Base-by-base conservation (phyloP, 352 stramenopile genomes). In the Phytophthora foliorum region DNA sequence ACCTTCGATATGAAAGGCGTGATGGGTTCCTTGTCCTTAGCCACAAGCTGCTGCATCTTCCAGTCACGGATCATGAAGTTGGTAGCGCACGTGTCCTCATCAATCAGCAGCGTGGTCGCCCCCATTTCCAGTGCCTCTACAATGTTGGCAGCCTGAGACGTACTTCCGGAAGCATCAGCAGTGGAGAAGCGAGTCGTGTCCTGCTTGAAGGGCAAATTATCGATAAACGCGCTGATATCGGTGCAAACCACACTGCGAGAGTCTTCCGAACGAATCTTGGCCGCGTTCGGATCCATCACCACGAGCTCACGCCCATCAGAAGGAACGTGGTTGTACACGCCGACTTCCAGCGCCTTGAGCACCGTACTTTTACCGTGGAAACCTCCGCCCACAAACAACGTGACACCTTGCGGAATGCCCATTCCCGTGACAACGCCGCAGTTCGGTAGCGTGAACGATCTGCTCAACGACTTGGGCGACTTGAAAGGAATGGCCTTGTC, bases 41-140 rank as follows among this genome's bases (percentile, higher is more conserved):
- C 80, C 2, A 99, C 97, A 6, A 99, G 82, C 63, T 97, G 84
- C 81, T 98, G 95, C 97, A 99, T 99, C 75, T 98, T 98, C 71
- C 92, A 89, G 76, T 99, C 97, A 24, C 97, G 88, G 53, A 98
- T 98, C 97, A 99, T 99, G 61, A 99, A 99, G 72, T 99, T 99
- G 22, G 96, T 99, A 4, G 97, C 97, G 64, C 91, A 98, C 2
- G 98, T 98, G 79, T 99, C 97, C 75, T 99, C 97, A 67, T 99
- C 97, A 36, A 99, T 93, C 6, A 99, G 77, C 29, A 99, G 74
- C 36, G 90, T 97, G 19, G 94, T 94, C 2, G 95, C 88, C 48
- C 96, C 97, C 42, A 97, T 82, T 69, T 97, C 91, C 10, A 97
- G 78, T 16, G 91, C 90, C 67, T 99, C 97, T 21, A 98, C 81